Evolutionary conservation across 1,284 basidiomycete genomes (phyloP).

Genomic region (Cryptococcus maquisensis): DNA sequence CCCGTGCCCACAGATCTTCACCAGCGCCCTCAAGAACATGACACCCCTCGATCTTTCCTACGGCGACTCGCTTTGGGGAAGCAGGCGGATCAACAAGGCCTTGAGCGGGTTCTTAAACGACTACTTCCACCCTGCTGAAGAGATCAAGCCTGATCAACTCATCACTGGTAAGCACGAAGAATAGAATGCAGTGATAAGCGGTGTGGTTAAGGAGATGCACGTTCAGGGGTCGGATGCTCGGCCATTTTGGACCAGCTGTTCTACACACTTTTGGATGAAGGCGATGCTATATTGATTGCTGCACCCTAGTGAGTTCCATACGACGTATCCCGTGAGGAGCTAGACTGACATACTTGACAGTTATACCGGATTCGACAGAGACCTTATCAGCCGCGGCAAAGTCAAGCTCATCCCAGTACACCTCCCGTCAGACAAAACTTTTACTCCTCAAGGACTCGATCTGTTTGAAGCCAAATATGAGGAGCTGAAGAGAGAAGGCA

Average conservation of each 20-base stretch:
- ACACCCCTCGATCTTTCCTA: conserved; percentile 36
- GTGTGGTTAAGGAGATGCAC: neutral
- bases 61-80: conserved; percentile 46
- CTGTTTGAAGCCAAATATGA: conserved; percentile 31
- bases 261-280: conserved; percentile 47
- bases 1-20: conserved; percentile 34
- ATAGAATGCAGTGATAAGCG: neutral
- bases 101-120: conserved; percentile 40
- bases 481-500: conserved; percentile 23
- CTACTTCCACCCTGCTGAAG: conserved; percentile 34
- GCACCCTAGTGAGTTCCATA: conserved; percentile 34
- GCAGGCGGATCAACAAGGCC: conserved; percentile 38
- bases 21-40: conserved; percentile 37
- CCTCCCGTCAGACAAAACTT: conserved; percentile 32
- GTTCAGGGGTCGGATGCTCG: conserved; percentile 38
- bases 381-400: conserved; percentile 35
- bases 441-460: conserved; percentile 24
- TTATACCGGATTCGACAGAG: conserved; percentile 47
- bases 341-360: conserved; percentile 11
- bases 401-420: conserved; percentile 38
- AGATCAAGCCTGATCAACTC: conserved; percentile 37
- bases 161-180: conserved; percentile 28
- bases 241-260: conserved; percentile 45
- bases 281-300: conserved; percentile 47
- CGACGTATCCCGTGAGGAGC: conserved; percentile 14